These are phyloP conservation scores for Sclerospora graminicola DNA, from an alignment of 352 stramenopile species.

Conservation along the genomic window DNA sequence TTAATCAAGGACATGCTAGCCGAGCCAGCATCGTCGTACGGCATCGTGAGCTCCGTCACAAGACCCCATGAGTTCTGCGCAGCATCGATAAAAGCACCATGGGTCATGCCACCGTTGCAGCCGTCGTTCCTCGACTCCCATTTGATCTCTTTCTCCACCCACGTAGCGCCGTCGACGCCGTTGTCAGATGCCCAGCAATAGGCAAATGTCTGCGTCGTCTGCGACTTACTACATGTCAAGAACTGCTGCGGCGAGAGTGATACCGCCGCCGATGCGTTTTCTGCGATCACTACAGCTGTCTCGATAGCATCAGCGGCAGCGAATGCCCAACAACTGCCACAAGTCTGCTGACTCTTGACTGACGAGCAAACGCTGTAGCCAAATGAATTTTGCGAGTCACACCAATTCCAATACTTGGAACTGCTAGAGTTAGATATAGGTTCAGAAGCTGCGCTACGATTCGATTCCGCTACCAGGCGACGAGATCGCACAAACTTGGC, in stretches of 20 bases:
- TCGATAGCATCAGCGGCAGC: slow-evolving; percentile 68
- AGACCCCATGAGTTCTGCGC: slow-evolving; percentile 51
- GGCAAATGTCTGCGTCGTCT: slow-evolving; percentile 57
- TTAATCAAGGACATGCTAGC: slow-evolving; percentile 14
- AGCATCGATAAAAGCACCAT: slow-evolving; percentile 67
- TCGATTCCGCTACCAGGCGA: slow-evolving; percentile 15
- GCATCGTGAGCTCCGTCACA: slow-evolving; percentile 58
- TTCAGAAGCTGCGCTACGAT: neutral
- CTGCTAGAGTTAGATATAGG: slow-evolving; percentile 15
- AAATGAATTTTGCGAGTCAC: slow-evolving; percentile 50
- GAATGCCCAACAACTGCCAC: slow-evolving; percentile 77
- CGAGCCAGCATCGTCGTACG: slow-evolving; percentile 42
- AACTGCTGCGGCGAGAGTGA: slow-evolving; percentile 75
- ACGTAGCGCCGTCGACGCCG: slow-evolving; percentile 33
- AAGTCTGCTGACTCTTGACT: slow-evolving; percentile 78
- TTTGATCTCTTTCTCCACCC: slow-evolving; percentile 50
- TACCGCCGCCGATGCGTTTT: slow-evolving; percentile 43
- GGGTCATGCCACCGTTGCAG: slow-evolving; percentile 77
- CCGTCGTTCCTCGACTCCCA: slow-evolving; percentile 71
- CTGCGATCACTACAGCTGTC: slow-evolving; percentile 56
- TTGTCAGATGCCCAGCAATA: slow-evolving; percentile 59
- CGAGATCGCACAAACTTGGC: slow-evolving; percentile 24
- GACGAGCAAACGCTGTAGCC: slow-evolving; percentile 52
- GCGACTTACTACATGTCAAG: slow-evolving; percentile 49
- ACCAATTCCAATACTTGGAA: slow-evolving; percentile 57